Base-by-base conservation (phyloP, 371 early-diverging fungal genomes). In the Mortierella sp. region DNA sequence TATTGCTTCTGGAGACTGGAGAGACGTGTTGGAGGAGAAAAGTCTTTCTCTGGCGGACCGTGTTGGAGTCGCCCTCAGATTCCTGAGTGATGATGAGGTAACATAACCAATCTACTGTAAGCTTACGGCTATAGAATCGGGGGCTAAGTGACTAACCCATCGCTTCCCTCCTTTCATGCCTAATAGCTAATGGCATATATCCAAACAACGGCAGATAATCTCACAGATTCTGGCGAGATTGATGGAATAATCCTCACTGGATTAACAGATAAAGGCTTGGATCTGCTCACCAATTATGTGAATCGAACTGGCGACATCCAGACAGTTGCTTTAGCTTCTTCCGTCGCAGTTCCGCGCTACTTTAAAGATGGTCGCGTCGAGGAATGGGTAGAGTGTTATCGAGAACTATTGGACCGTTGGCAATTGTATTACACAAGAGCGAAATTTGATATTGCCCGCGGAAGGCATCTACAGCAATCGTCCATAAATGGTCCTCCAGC, bases 241-340 rank as follows among this genome's bases (percentile, higher is more conserved):
- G 90, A 92, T 49, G 96, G 94, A 3, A 76, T 96, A 10, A 72
- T 93, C 15, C 79, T 96, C 29, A 95, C 95, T 6, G 96, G 96
- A 17, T 77, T 94, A 15, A 88, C 90, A 12, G 71, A 70, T 35
- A 82, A 83, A 32, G 92, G 90, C 4, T 83, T 91, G 13, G 89
- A 90, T 51, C 76, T 97, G 54, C 83, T 97, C 63, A 90, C 92
- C 61, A 84, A 85, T 60, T 96, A 93, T 67, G 87, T 97, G 7
- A 93, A 98, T 84, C 82, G 83, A 42, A 95, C 95, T 7, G 95
- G 94, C 0, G 98, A 98, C 80, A 89, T 96, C 31, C 98, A 98
- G 78, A 96, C 96, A 1, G 96, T 93, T 0, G 87, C 92, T 45
- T 71, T 97, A 31, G 84, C 93, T 1, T 83, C 93, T 60, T 87